Base-by-base conservation (phyloP, 345 rosid genomes). In the Rhizophora mangle region DNA sequence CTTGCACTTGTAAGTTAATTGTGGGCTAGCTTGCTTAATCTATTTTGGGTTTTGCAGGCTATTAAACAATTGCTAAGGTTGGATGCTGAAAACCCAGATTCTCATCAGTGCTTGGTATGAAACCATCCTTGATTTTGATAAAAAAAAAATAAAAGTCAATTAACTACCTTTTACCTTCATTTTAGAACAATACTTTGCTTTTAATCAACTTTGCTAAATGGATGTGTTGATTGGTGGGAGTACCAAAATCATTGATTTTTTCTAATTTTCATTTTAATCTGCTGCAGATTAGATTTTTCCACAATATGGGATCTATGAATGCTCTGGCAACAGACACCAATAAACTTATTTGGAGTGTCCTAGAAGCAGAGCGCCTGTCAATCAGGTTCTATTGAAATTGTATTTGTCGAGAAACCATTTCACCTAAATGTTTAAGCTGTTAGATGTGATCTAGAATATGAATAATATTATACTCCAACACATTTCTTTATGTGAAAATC, bases 31-130 rank as follows among this genome's bases (percentile, higher is more conserved):
- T 10, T 9, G 21, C 11, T 19, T 21, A 13, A 60, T 61, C 22
- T 20, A 8, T 71, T 19, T 64, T 63, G 20, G 18, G 62, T 24
- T 3, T 43, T 78, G 69, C 72, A 92, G 99, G 97, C 97, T 57
- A 85, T 96, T 68, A 92, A 92, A 82, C 90, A 96, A 65, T 79
- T 92, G 83, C 81, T 90, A 37, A 85, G 89, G 78, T 68, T 92
- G 85, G 95, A 89, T 75, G 85, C 90, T 39, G 97, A 94, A 79
- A 82, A 84, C 73, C 94, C 98, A 8, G 92, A 89, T 85, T 77
- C 98, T 56, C 97, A 89, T 82, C 77, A 89, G 66, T 89, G 96
- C 76, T 76, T 94, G 97, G 96, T 94, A 85, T 70, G 85, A 67
- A 62, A 53, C 58, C 58, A 9, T 74, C 39, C 46, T 61, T 8